Percentiles rank a stretch among this genome's conserved stretches.
Evolutionary conservation across 305 asterid species (phyloP).

Genomic region (Fraxinus latifolia): DNA sequence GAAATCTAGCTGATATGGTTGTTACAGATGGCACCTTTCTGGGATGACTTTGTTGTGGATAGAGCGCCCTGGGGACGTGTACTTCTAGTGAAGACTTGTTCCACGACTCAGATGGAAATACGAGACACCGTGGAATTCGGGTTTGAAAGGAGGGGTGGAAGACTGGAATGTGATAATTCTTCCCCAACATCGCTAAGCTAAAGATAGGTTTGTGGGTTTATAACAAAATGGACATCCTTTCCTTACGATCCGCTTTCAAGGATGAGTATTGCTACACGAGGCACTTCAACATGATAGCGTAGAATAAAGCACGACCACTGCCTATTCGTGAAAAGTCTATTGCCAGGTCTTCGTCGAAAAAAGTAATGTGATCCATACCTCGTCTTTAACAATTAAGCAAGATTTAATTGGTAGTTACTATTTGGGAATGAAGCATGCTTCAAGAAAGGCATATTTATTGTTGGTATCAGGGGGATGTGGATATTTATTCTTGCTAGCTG

Average conservation of each 20-base stretch:
- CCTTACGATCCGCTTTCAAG: background rate
- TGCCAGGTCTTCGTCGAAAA: background rate
- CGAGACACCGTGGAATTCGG: background rate
- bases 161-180: background rate
- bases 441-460: constrained; percentile 27
- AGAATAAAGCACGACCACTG: background rate
- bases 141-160: background rate
- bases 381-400: background rate
- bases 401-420: background rate
- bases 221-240: background rate
- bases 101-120: background rate
- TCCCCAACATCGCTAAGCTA: background rate
- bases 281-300: background rate
- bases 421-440: constrained; percentile 35
- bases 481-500: constrained; percentile 30
- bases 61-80: background rate
- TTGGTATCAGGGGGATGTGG: background rate
- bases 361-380: background rate
- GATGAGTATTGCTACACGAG: background rate
- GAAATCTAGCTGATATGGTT: background rate
- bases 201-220: background rate
- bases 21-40: background rate
- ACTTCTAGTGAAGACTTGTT: background rate
- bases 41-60: background rate
- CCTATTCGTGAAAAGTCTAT: background rate